A percentile compares a stretch with the other conserved stretches of the same genome.
Evolutionary conservation across 345 rosid genomes (phyloP).

Genomic region (Heritiera littoralis): DNA sequence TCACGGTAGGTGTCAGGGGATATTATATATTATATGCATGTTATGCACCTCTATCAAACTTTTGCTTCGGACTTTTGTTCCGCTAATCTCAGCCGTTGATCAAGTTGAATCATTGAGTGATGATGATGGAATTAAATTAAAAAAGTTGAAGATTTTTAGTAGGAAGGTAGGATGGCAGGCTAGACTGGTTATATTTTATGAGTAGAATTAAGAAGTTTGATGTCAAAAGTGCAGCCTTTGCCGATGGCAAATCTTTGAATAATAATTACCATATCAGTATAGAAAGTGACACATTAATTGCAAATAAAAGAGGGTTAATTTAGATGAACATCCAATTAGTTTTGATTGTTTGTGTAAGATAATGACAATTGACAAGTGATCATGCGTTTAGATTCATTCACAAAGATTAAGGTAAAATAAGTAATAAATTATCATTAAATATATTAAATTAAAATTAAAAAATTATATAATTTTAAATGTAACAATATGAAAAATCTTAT

Average conservation of each 20-base stretch:
- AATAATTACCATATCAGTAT: not conserved
- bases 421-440: too few relatives aligned
- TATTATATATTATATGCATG: slow-evolving; percentile 3
- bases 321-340: too few relatives aligned
- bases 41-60: slow-evolving; percentile 8
- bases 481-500: too few relatives aligned
- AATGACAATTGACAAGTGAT: too few relatives aligned
- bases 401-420: too few relatives aligned
- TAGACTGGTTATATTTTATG: slow-evolving; percentile 2
- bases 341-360: too few relatives aligned
- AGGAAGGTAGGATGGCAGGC: slow-evolving; percentile 33
- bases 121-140: not conserved
- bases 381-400: too few relatives aligned
- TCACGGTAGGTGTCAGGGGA: not conserved
- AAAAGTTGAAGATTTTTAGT: not conserved
- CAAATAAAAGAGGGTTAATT: not conserved
- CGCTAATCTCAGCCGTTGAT: not conserved
- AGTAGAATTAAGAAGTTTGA: slow-evolving; percentile 5
- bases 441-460: too few relatives aligned
- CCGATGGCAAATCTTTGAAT: not conserved
- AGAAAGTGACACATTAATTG: not conserved
- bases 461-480: too few relatives aligned
- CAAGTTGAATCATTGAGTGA: not conserved
- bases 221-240: not conserved
- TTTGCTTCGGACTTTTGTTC: not conserved